Conservation (phyloP, 73 alveolate genomes). For the Blepharisma japonicum region DNA sequence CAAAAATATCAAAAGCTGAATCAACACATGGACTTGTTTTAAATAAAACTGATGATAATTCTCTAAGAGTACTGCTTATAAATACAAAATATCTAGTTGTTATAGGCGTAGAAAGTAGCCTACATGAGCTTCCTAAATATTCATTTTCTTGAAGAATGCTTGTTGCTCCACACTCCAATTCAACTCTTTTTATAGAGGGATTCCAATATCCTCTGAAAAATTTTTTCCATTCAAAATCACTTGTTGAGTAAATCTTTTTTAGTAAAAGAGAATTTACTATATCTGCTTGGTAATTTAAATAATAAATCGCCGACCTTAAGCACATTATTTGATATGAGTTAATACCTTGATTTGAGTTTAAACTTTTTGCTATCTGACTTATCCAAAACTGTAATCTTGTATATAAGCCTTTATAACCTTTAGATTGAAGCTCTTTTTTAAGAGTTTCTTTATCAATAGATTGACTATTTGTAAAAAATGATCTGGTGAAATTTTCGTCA, state of each 20-base stretch:
- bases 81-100: conserved; percentile 64
- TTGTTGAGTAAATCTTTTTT: conserved; percentile 32
- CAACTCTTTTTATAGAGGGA: conserved; percentile 52
- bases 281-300: conserved; percentile 52
- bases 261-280: conserved; percentile 43
- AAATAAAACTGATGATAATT: conserved; percentile 56
- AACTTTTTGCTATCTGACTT: conserved; percentile 41
- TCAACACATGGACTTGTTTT: conserved; percentile 41
- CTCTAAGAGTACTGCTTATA: conserved; percentile 58
- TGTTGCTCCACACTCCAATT: conserved; percentile 69
- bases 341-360: conserved; percentile 32
- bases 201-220: conserved; percentile 59
- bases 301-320: conserved; percentile 44
- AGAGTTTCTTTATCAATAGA: conserved; percentile 40
- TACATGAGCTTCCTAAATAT: conserved; percentile 47
- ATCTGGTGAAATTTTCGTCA: conserved; percentile 43
- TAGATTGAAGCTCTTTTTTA: conserved; percentile 46
- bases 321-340: conserved; percentile 43
- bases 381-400: conserved; percentile 68
- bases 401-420: conserved; percentile 54
- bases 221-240: conserved; percentile 66
- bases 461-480: conserved; percentile 35
- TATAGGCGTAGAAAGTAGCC: conserved; percentile 54
- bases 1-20: conserved; percentile 52
- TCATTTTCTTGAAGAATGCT: conserved; percentile 47